Percentiles rank a stretch among this genome's conserved stretches.
phyloP scores from a whole-genome alignment of 2,329 filamentous ascomycete genomes.

The Fusarium sp. region DNA sequence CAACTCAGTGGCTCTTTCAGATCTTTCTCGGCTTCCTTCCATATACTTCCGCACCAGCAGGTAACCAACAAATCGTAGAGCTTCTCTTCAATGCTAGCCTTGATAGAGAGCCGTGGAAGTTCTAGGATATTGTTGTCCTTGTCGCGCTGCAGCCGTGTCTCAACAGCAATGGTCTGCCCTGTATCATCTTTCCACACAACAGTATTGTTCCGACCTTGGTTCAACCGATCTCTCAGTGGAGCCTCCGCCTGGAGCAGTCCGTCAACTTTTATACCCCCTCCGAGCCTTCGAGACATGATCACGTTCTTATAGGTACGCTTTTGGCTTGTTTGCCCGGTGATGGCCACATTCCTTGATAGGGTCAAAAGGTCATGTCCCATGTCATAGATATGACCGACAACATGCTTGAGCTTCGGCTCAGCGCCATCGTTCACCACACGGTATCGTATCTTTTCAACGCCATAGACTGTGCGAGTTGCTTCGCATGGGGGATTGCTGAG shows the following conservation, averaged over 20 bases:
- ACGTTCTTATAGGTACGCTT: slow-evolving; percentile 42
- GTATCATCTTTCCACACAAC: slow-evolving; percentile 44
- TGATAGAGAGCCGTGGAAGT: slow-evolving; percentile 45
- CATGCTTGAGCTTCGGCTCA: slow-evolving; percentile 34
- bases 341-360: slow-evolving; percentile 14
- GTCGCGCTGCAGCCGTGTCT: slow-evolving; percentile 42
- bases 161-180: slow-evolving; percentile 45
- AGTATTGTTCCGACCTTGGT: slow-evolving; percentile 41
- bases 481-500: slow-evolving; percentile 46
- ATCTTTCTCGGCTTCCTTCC: slow-evolving; percentile 46
- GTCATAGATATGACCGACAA: slow-evolving; percentile 51
- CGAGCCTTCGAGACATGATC: slow-evolving; percentile 34
- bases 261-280: slow-evolving; percentile 39
- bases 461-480: slow-evolving; percentile 35
- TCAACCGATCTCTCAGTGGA: slow-evolving; percentile 38
- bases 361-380: slow-evolving; percentile 38
- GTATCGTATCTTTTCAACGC: slow-evolving; percentile 49
- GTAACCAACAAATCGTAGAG: slow-evolving; percentile 49
- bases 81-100: slow-evolving; percentile 41
- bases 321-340: slow-evolving; percentile 41
- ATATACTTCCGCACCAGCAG: slow-evolving; percentile 50
- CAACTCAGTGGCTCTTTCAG: slow-evolving; percentile 44
- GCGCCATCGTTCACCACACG: slow-evolving; percentile 27
- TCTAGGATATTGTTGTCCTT: slow-evolving; percentile 31
- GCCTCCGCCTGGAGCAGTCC: slow-evolving; percentile 45